Conservation (phyloP, 495 filamentous ascomycete species). For the Podospora pseudoanserina region DNA sequence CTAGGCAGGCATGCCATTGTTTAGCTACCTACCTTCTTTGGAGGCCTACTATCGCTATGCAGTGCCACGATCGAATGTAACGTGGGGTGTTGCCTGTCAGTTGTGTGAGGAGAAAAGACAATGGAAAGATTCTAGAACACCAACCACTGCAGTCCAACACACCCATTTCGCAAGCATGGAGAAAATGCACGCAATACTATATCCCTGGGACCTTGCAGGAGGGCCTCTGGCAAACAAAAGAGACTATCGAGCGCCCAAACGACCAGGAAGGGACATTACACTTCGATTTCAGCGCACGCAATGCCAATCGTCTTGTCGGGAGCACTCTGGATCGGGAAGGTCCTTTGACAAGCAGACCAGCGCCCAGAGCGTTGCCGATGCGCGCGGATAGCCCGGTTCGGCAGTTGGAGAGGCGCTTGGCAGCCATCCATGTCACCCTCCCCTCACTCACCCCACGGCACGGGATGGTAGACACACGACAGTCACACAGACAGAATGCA, state of each 20-base stretch:
- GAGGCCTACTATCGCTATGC: not conserved
- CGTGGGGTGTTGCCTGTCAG: not conserved
- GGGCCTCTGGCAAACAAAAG: not conserved
- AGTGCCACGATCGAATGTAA: not conserved
- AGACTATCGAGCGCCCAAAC: not conserved
- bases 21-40: not conserved
- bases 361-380: not conserved
- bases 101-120: not conserved
- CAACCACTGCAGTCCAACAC: not conserved
- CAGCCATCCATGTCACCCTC: slow-evolving; percentile 3
- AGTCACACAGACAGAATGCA: not conserved
- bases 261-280: not conserved
- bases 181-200: slow-evolving; percentile 1
- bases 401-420: slow-evolving; percentile 16
- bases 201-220: not conserved
- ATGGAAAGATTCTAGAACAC: slow-evolving; percentile 2
- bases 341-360: not conserved
- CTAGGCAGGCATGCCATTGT: not conserved
- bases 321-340: slow-evolving; percentile 11
- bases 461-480: slow-evolving; percentile 1
- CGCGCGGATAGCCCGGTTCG: slow-evolving; percentile 16
- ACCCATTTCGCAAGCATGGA: not conserved
- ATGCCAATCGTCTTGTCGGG: slow-evolving; percentile 2
- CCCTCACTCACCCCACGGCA: slow-evolving; percentile 10
- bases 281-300: slow-evolving; percentile 3